Conservation (phyloP, 306 rosid species). For the Vicia faba region DNA sequence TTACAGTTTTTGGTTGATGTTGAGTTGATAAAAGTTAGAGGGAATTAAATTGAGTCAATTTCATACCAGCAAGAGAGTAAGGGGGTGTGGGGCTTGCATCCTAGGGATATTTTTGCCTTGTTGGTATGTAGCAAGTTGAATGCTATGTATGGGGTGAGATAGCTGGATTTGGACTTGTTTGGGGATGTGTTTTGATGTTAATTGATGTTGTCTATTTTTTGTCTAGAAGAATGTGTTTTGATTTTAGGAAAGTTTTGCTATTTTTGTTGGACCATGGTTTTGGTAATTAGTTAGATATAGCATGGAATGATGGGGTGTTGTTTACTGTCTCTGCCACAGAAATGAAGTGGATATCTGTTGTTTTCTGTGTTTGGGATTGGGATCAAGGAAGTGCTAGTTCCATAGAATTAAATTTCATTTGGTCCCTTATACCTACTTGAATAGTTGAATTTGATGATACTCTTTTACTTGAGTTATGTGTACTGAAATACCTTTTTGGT, state of each 20-base stretch:
- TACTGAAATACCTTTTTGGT: conserved; percentile 20
- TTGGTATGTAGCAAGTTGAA: conserved; percentile 48
- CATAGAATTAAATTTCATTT: conserved; percentile 31
- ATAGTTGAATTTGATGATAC: conserved; percentile 4
- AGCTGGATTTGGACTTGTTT: conserved; percentile 57
- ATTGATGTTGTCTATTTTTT: conserved; percentile 42
- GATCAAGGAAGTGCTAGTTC: neutral
- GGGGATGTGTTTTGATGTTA: conserved; percentile 31
- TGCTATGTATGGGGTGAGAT: conserved; percentile 41
- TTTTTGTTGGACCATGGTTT: conserved; percentile 7
- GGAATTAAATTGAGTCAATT: conserved; percentile 49
- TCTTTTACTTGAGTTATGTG: conserved; percentile 17
- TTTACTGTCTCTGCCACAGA: conserved; percentile 16
- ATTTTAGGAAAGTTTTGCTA: conserved; percentile 27
- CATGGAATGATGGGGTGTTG: conserved; percentile 8
- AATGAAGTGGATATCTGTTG: conserved; percentile 20
- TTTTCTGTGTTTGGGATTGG: neutral
- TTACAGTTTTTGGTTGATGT: neutral
- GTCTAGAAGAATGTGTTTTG: conserved; percentile 25
- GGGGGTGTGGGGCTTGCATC: conserved; percentile 47
- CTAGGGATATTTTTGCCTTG: conserved; percentile 38
- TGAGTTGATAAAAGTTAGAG: conserved; percentile 40
- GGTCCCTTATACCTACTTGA: conserved; percentile 11
- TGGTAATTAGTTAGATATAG: conserved; percentile 20
- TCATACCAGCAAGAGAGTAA: conserved; percentile 44